These are phyloP conservation scores for Forsythia viridissima DNA, from an alignment of 257 asterid species.

Conservation along the genomic window DNA sequence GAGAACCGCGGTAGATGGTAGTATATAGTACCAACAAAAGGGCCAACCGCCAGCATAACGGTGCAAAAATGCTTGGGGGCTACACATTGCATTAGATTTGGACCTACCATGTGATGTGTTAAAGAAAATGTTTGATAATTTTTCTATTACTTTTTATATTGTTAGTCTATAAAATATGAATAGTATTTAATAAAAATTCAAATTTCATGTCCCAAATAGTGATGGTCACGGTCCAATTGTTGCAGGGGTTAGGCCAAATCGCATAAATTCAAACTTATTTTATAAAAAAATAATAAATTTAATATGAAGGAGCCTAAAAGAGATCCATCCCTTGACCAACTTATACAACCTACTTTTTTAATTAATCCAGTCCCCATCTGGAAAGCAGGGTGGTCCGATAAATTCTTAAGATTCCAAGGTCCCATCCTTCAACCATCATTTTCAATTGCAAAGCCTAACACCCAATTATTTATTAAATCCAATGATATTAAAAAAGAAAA, in stretches of 20 bases:
- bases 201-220: neutral
- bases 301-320: neutral
- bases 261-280: neutral
- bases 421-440: conserved; percentile 20
- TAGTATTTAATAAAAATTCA: neutral
- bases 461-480: conserved; percentile 2
- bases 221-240: neutral
- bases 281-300: neutral
- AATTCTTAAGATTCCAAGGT: conserved; percentile 20
- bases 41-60: too few species aligned
- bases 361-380: neutral
- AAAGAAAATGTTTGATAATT: too few species aligned
- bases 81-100: conserved; percentile 10
- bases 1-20: too few species aligned
- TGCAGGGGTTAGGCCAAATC: neutral
- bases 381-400: conserved; percentile 2
- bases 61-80: neutral
- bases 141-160: neutral
- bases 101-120: conserved; percentile 24
- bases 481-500: too few species aligned
- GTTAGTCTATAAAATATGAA: conserved; percentile 4
- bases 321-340: neutral
- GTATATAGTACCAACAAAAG: too few species aligned
- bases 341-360: conserved; percentile 11
- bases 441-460: conserved; percentile 24